Percentiles rank a stretch among this genome's conserved stretches.
Conservation (phyloP, 768 basidiomycete species). For the Cystofilobasidium ferigula region DNA sequence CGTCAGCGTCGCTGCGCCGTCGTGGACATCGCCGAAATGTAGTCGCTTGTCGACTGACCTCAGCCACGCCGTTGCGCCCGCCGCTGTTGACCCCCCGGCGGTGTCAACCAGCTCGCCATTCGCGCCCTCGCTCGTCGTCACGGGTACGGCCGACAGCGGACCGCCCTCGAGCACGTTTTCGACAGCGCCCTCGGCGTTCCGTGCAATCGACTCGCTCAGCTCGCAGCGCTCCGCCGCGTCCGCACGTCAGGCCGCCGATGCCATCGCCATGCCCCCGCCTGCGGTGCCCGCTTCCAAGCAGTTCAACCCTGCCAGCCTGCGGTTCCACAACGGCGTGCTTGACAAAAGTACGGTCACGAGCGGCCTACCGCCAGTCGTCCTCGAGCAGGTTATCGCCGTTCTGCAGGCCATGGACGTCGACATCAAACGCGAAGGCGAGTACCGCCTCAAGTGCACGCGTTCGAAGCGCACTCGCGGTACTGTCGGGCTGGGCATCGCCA, state of each 20-base stretch:
- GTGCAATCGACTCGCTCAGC: constrained; percentile 13
- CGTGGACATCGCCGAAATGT: not conserved
- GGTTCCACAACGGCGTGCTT: constrained; percentile 83
- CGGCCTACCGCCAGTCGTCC: constrained; percentile 70
- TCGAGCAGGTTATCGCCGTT: constrained; percentile 68
- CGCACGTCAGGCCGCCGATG: constrained; percentile 13
- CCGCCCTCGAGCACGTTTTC: constrained; percentile 12
- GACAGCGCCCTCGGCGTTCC: constrained; percentile 21
- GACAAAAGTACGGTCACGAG: constrained; percentile 83
- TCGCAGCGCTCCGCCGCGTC: constrained; percentile 14
- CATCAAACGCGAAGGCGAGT: constrained; percentile 76
- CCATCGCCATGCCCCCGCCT: constrained; percentile 24
- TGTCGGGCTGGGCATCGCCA: constrained; percentile 42
- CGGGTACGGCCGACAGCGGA: not conserved
- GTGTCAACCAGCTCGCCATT: not conserved
- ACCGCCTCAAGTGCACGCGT: constrained; percentile 74
- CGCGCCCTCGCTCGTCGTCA: not conserved
- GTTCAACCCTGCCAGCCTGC: constrained; percentile 46
- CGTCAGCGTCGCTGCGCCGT: constrained; percentile 7
- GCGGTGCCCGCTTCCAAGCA: constrained; percentile 36
- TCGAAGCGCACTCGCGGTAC: constrained; percentile 50
- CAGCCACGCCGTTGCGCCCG: not conserved
- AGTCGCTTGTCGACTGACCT: not conserved
- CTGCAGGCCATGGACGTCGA: constrained; percentile 84
- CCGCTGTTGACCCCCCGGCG: not conserved